Percentiles rank a stretch among this genome's conserved stretches.
phyloP scores from a whole-genome alignment of 306 rosid species.

The Prunus dulcis region DNA sequence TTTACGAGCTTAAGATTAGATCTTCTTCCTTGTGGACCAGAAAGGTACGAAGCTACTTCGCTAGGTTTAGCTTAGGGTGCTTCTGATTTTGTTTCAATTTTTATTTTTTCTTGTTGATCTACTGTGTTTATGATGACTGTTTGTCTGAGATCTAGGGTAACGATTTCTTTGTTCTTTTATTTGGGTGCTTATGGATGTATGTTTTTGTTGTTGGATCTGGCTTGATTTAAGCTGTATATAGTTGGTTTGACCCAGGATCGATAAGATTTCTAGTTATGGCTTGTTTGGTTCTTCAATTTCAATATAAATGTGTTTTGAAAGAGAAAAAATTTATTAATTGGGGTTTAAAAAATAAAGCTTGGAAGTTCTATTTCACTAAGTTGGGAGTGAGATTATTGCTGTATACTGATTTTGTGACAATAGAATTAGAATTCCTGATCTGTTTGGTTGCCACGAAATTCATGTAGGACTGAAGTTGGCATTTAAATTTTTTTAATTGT shows the following conservation, averaged over 20 bases:
- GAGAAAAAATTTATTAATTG: no score
- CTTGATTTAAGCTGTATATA: not conserved
- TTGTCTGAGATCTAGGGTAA: constrained; percentile 18
- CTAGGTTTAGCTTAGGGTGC: constrained; percentile 6
- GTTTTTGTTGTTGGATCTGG: constrained; percentile 12
- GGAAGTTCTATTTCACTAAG: not conserved
- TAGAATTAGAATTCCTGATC: constrained; percentile 4
- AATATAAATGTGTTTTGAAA: not conserved
- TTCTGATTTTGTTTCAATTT: not conserved
- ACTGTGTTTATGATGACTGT: not conserved
- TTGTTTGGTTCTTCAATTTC: not conserved
- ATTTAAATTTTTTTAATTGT: not conserved
- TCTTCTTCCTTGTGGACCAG: constrained; percentile 7
- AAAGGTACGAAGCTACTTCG: constrained; percentile 17
- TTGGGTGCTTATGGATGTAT: not conserved
- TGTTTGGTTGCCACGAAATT: constrained; percentile 14
- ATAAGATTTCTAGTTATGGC: not conserved
- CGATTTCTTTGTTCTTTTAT: not conserved
- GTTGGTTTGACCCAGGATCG: not conserved
- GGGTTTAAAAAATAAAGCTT: not conserved
- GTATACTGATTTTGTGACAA: not conserved
- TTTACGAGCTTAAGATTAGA: constrained; percentile 10
- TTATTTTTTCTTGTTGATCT: not conserved
- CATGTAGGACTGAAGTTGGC: not conserved
- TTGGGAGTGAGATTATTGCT: not conserved